phyloP scores from a whole-genome alignment of 1,284 basidiomycete genomes.

The Ganoderma sp. region DNA sequence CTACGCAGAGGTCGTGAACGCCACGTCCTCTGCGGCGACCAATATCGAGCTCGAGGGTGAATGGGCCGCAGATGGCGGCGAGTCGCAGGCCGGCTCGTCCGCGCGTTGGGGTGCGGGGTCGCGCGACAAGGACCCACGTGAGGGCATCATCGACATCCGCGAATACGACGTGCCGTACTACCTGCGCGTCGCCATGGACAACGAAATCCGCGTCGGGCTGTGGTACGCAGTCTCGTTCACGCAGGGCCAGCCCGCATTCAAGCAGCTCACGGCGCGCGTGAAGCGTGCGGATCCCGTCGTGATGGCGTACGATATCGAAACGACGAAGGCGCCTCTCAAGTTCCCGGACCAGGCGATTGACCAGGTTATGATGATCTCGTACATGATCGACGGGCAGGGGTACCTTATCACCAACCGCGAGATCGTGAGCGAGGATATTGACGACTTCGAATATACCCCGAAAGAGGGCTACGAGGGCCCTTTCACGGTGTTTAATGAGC shows the following conservation, averaged over 20 bases:
- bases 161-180: conserved; percentile 99
- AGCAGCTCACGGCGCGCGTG: conserved; percentile 81
- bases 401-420: conserved; percentile 98
- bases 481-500: conserved; percentile 95
- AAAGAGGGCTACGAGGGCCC: conserved; percentile 98
- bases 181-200: conserved; percentile 97
- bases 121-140: conserved; percentile 81
- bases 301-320: conserved; percentile 99
- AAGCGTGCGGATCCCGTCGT: conserved; percentile 99
- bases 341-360: conserved; percentile 97
- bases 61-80: conserved; percentile 59
- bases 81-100: conserved; percentile 41
- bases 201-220: conserved; percentile 94
- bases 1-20: conserved; percentile 96
- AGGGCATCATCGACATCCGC: conserved; percentile 92
- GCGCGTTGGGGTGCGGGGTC: conserved; percentile 39
- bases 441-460: conserved; percentile 99
- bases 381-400: conserved; percentile 96
- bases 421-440: conserved; percentile 97
- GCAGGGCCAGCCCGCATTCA: conserved; percentile 82
- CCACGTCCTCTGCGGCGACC: conserved; percentile 62
- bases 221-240: conserved; percentile 94
- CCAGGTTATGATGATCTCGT: conserved; percentile 99
- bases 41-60: conserved; percentile 74
- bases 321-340: conserved; percentile 97